phyloP scores from a whole-genome alignment of 2,329 filamentous ascomycete species.

The Fusarium sp. region DNA sequence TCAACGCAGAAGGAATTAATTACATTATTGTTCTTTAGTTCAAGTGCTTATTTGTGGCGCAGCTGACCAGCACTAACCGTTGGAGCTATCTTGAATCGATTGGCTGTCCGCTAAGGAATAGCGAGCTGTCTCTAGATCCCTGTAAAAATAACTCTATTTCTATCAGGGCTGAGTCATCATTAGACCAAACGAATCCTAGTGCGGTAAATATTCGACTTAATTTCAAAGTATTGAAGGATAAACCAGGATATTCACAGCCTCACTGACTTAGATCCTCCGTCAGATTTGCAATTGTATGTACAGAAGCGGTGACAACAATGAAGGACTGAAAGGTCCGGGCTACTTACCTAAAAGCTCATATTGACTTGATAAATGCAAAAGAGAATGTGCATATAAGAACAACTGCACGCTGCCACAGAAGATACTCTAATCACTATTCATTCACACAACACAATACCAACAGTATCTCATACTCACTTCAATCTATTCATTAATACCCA shows the following conservation, averaged over 20 bases:
- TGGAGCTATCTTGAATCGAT: background rate
- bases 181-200: background rate
- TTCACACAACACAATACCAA: background rate
- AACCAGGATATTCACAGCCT: background rate
- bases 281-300: background rate
- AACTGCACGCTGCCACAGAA: background rate
- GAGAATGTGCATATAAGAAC: background rate
- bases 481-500: background rate
- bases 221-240: background rate
- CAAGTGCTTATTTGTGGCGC: background rate
- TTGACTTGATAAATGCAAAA: background rate
- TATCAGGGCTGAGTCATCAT: background rate
- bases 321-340: background rate
- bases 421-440: background rate
- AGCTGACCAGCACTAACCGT: background rate
- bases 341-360: background rate
- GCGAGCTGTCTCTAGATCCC: background rate
- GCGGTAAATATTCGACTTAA: no score
- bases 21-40: background rate
- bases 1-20: background rate
- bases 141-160: background rate
- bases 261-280: background rate
- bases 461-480: background rate
- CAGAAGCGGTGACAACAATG: background rate
- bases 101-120: background rate